These are phyloP conservation scores for Margaritispora aquatica DNA, from an alignment of 495 filamentous ascomycete species.

Conservation along the genomic window DNA sequence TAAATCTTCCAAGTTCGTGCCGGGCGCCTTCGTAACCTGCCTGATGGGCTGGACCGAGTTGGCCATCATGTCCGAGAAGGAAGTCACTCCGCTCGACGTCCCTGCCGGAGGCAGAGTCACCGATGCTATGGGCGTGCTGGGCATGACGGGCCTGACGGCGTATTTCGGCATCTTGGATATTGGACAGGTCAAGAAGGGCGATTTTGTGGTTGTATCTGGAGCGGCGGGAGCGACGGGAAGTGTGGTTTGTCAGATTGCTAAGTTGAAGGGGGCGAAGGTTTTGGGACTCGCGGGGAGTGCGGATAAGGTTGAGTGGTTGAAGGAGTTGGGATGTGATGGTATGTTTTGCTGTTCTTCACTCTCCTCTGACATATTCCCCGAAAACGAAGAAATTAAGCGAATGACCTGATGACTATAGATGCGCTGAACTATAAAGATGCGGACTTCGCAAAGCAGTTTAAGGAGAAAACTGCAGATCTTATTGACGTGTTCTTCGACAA, in stretches of 20 bases:
- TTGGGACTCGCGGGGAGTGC: slow-evolving; percentile 61
- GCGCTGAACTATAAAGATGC: slow-evolving; percentile 62
- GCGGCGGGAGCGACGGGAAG: slow-evolving; percentile 68
- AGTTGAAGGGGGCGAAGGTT: slow-evolving; percentile 51
- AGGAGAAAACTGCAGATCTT: slow-evolving; percentile 51
- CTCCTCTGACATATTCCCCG: too few relatives aligned
- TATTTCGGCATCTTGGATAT: slow-evolving; percentile 62
- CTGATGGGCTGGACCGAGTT: slow-evolving; percentile 58
- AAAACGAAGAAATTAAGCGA: too few relatives aligned
- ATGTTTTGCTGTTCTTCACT: too few relatives aligned
- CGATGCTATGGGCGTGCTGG: slow-evolving; percentile 54
- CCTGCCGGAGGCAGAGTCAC: slow-evolving; percentile 44
- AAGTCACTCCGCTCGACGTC: slow-evolving; percentile 30
- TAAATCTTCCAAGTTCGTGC: slow-evolving; percentile 36
- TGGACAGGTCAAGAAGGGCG: slow-evolving; percentile 47
- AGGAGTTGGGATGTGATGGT: slow-evolving; percentile 55
- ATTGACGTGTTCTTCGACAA: slow-evolving; percentile 69
- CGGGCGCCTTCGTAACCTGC: slow-evolving; percentile 47
- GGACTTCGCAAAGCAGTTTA: slow-evolving; percentile 50
- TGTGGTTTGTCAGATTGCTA: slow-evolving; percentile 64
- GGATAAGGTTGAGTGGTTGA: slow-evolving; percentile 57
- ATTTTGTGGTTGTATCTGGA: slow-evolving; percentile 62
- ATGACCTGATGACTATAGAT: too few relatives aligned
- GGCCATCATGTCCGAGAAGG: slow-evolving; percentile 41
- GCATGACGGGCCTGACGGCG: slow-evolving; percentile 55